A percentile compares a stretch with the other conserved stretches of the same genome.
phyloP scores from a whole-genome alignment of 2,329 filamentous ascomycete species.

The Trichoderma semiorbis region DNA sequence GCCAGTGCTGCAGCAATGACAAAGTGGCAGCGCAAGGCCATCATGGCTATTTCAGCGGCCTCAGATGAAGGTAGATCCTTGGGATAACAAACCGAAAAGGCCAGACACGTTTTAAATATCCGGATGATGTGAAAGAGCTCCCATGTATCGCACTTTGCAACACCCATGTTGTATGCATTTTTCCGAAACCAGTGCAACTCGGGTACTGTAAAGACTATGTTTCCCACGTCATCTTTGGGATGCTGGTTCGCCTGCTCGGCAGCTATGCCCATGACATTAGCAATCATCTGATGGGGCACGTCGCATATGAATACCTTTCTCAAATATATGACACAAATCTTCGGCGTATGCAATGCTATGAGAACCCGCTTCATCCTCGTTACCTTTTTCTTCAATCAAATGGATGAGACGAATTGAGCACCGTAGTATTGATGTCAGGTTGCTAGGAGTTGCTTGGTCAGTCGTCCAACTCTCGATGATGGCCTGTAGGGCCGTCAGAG shows the following conservation, averaged over 20 bases:
- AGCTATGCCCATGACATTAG: constrained; percentile 24
- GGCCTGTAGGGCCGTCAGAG: constrained; percentile 39
- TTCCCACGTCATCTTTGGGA: constrained; percentile 38
- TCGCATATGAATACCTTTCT: constrained; percentile 35
- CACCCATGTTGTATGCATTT: constrained; percentile 74
- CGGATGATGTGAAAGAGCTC: constrained; percentile 50
- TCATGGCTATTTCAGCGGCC: constrained; percentile 51
- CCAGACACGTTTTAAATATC: constrained; percentile 53
- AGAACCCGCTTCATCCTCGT: constrained; percentile 19
- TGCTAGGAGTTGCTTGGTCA: constrained; percentile 23
- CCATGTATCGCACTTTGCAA: constrained; percentile 58
- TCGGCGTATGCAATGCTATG: constrained; percentile 28
- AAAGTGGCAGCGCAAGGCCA: constrained; percentile 68
- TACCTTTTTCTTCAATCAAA: constrained; percentile 38
- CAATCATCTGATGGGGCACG: not conserved
- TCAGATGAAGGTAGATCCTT: constrained; percentile 40
- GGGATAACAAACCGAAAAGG: constrained; percentile 51
- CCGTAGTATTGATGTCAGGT: constrained; percentile 38
- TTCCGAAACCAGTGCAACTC: constrained; percentile 84
- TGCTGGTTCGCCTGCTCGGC: constrained; percentile 31
- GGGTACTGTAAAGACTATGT: constrained; percentile 52
- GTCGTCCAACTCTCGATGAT: constrained; percentile 29
- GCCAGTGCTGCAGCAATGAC: constrained; percentile 53
- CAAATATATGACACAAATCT: constrained; percentile 54
- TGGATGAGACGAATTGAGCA: constrained; percentile 53